Evolutionary conservation across 2,329 filamentous ascomycete genomes (phyloP).

Genomic region (Neonectria punicea): DNA sequence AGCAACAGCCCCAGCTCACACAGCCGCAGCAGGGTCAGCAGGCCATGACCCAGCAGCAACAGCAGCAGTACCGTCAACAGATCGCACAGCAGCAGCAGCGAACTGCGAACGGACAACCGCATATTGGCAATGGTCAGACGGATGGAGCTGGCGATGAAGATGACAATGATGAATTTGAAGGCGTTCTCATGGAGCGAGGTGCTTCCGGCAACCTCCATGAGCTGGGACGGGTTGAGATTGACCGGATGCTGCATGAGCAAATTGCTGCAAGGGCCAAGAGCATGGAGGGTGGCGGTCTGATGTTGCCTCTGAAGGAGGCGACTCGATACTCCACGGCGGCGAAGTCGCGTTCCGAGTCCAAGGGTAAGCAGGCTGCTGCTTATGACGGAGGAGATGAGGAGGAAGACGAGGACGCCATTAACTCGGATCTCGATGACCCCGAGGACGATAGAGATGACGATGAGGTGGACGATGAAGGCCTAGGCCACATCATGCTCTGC

Average conservation of each 20-base stretch:
- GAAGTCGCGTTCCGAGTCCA: slow-evolving; percentile 35
- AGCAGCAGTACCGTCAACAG: slow-evolving; percentile 48
- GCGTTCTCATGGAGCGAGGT: slow-evolving; percentile 68
- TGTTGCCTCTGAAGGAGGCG: slow-evolving; percentile 75
- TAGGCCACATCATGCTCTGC: slow-evolving; percentile 94
- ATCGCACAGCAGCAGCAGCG: slow-evolving; percentile 48
- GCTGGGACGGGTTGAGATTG: slow-evolving; percentile 71
- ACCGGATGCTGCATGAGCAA: slow-evolving; percentile 74
- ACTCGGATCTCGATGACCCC: slow-evolving; percentile 95
- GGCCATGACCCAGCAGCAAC: slow-evolving; percentile 38
- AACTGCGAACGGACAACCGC: slow-evolving; percentile 46
- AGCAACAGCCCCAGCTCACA: slow-evolving; percentile 46
- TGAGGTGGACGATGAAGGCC: slow-evolving; percentile 85
- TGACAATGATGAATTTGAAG: slow-evolving; percentile 68
- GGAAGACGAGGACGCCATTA: slow-evolving; percentile 94
- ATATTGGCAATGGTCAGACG: slow-evolving; percentile 65
- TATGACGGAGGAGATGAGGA: slow-evolving; percentile 73
- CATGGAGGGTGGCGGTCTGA: slow-evolving; percentile 80
- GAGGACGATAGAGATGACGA: slow-evolving; percentile 87
- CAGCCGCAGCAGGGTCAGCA: slow-evolving; percentile 47
- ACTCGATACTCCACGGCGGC: slow-evolving; percentile 45
- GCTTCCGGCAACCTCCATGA: slow-evolving; percentile 64
- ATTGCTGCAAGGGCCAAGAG: slow-evolving; percentile 72
- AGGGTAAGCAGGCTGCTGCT: slow-evolving; percentile 54
- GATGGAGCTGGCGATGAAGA: slow-evolving; percentile 76